Conservation (phyloP, 257 asterid genomes). For the Nicotiana tomentosiformis region DNA sequence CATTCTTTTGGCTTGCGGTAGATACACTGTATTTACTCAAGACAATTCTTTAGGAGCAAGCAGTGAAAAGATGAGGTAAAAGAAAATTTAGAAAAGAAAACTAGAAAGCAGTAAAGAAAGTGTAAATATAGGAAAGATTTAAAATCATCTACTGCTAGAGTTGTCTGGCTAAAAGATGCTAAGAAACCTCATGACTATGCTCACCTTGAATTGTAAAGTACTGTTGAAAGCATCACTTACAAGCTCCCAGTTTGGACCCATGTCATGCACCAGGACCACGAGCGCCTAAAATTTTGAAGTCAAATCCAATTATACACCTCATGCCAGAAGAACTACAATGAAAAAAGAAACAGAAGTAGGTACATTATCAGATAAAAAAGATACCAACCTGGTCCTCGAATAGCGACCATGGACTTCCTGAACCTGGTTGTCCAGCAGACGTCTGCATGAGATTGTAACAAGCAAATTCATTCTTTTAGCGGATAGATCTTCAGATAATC, state of each 20-base stretch:
- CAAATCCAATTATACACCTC: neutral
- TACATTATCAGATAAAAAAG: neutral
- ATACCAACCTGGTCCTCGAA: conserved; percentile 85
- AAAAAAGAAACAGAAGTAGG: neutral
- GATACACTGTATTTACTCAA: conserved; percentile 42
- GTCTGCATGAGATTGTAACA: conserved; percentile 32
- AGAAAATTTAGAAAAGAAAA: neutral
- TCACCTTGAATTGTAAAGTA: conserved; percentile 85
- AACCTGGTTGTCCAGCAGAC: conserved; percentile 59
- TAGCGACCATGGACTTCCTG: conserved; percentile 79
- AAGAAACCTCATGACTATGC: conserved; percentile 3
- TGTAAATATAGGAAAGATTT: neutral
- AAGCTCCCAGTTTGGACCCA: conserved; percentile 99
- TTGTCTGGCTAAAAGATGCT: neutral
- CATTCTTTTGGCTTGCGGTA: conserved; percentile 92
- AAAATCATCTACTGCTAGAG: neutral
- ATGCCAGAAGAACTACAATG: neutral
- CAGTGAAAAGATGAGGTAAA: neutral
- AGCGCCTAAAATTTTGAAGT: conserved; percentile 58
- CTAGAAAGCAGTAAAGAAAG: neutral
- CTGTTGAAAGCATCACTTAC: conserved; percentile 92
- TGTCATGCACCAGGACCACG: conserved; percentile 92
- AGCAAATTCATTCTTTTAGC: neutral
- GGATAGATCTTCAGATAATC: neutral
- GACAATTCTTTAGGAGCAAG: conserved; percentile 7